Evolutionary conservation across 805 yeast genomes (phyloP).

Genomic region (Pichia sporocuriosa): DNA sequence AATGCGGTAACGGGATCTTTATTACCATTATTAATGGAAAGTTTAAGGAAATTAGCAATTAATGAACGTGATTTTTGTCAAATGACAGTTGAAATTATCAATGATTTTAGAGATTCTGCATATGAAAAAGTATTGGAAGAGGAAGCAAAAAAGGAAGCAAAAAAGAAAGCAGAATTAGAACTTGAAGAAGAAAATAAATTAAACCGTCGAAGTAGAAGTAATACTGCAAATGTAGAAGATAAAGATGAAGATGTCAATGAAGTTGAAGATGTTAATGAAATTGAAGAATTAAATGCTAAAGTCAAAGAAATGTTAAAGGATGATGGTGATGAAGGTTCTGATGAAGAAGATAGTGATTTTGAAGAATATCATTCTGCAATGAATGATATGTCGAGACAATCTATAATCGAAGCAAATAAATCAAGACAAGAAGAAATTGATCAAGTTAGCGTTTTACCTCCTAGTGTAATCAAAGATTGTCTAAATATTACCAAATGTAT

Average conservation of each 20-base stretch:
- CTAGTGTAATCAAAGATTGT: slow-evolving; percentile 52
- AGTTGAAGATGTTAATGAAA: slow-evolving; percentile 4
- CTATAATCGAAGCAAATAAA: slow-evolving; percentile 26
- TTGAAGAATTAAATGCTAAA: slow-evolving; percentile 1
- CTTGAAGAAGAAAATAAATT: neutral
- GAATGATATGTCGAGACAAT: slow-evolving; percentile 28
- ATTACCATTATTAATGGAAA: slow-evolving; percentile 51
- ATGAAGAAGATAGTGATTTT: slow-evolving; percentile 13
- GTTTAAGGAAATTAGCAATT: slow-evolving; percentile 63
- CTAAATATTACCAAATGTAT: slow-evolving; percentile 61
- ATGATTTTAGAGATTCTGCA: slow-evolving; percentile 72
- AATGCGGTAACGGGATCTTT: slow-evolving; percentile 50
- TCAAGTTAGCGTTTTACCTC: slow-evolving; percentile 37
- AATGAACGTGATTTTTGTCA: slow-evolving; percentile 80
- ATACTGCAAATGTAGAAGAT: no score
- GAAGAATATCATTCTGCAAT: slow-evolving; percentile 24
- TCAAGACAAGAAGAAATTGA: slow-evolving; percentile 28
- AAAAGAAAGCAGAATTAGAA: neutral
- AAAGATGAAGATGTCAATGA: neutral
- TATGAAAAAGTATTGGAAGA: slow-evolving; percentile 25
- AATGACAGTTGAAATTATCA: slow-evolving; percentile 77
- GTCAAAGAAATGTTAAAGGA: slow-evolving; percentile 2
- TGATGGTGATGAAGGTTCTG: slow-evolving; percentile 2
- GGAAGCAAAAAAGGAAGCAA: neutral
- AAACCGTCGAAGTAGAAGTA: no score